Conservation (phyloP, 192 early-diverging fungal species). For the Rhizoclosmatium sp. region DNA sequence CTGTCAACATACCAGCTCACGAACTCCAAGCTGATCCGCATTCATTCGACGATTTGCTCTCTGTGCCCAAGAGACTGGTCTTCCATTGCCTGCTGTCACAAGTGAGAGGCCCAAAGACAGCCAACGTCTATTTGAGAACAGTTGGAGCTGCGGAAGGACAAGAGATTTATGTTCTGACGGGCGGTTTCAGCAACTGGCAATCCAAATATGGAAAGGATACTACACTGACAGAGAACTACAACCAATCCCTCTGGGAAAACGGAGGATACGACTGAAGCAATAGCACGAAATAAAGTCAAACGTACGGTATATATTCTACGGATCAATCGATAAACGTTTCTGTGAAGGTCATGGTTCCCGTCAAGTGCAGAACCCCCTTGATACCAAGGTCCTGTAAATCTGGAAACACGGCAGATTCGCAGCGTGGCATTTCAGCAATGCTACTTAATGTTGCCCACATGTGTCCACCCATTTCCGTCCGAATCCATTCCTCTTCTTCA, state of each 20-base stretch:
- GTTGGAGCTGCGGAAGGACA: not conserved
- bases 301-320: not conserved
- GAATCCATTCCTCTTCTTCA: too few relatives aligned
- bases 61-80: slow-evolving; percentile 67
- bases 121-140: slow-evolving; percentile 37
- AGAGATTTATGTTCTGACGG: slow-evolving; percentile 48
- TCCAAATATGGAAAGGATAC: not conserved
- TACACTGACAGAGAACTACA: slow-evolving; percentile 47
- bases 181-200: slow-evolving; percentile 55
- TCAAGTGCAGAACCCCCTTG: not conserved
- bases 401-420: not conserved
- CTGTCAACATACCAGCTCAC: slow-evolving; percentile 76
- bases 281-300: not conserved
- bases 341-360: not conserved
- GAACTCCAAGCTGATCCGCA: slow-evolving; percentile 60
- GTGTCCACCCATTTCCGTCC: too few relatives aligned
- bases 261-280: not conserved
- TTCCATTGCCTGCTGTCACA: slow-evolving; percentile 93
- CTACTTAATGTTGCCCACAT: too few relatives aligned
- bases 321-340: not conserved
- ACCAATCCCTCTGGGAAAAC: slow-evolving; percentile 44
- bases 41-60: slow-evolving; percentile 32
- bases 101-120: slow-evolving; percentile 56
- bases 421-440: too few relatives aligned
- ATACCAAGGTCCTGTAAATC: not conserved